Percentiles rank a stretch among this genome's conserved stretches.
phyloP scores from a whole-genome alignment of 139 green algal genomes.

The Raphidocelis subcapitata region DNA sequence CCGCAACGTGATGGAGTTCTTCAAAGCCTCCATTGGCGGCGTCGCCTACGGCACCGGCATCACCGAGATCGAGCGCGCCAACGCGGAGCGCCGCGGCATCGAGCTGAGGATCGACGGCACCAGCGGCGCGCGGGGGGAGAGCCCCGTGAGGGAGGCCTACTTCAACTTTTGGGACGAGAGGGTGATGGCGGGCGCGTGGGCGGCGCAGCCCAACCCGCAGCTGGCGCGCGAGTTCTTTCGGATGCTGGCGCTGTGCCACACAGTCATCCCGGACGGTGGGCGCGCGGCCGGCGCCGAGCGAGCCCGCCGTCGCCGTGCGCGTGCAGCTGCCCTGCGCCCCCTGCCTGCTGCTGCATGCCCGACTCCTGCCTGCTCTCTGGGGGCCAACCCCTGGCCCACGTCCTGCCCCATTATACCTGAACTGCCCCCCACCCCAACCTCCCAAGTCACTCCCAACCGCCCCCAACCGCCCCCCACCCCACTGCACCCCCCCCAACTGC shows the following conservation, averaged over 20 bases:
- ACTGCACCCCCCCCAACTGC: no score
- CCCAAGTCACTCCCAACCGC: no score
- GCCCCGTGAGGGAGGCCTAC: slow-evolving; percentile 44
- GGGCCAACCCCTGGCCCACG: no score
- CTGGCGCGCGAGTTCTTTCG: slow-evolving; percentile 65
- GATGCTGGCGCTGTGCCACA: slow-evolving; percentile 80
- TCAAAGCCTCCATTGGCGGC: slow-evolving; percentile 87
- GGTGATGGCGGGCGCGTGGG: slow-evolving; percentile 73
- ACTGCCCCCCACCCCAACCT: no score
- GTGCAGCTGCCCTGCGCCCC: no score
- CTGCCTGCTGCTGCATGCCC: no score
- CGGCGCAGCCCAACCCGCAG: slow-evolving; percentile 24
- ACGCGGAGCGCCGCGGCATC: slow-evolving; percentile 38
- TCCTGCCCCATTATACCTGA: no score
- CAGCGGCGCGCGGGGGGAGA: slow-evolving; percentile 5
- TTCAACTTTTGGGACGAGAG: slow-evolving; percentile 89
- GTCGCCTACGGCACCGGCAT: slow-evolving; percentile 83
- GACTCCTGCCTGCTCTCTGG: no score
- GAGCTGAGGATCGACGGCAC: slow-evolving; percentile 23
- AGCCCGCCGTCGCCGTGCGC: no score
- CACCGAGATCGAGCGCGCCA: slow-evolving; percentile 83
- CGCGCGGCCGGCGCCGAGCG: no score
- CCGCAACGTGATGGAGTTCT: slow-evolving; percentile 94
- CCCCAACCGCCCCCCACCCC: no score
- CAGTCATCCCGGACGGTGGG: slow-evolving; percentile 64